Evolutionary conservation across 495 filamentous ascomycete species (phyloP).

Genomic region (Apiosordaria backusii): DNA sequence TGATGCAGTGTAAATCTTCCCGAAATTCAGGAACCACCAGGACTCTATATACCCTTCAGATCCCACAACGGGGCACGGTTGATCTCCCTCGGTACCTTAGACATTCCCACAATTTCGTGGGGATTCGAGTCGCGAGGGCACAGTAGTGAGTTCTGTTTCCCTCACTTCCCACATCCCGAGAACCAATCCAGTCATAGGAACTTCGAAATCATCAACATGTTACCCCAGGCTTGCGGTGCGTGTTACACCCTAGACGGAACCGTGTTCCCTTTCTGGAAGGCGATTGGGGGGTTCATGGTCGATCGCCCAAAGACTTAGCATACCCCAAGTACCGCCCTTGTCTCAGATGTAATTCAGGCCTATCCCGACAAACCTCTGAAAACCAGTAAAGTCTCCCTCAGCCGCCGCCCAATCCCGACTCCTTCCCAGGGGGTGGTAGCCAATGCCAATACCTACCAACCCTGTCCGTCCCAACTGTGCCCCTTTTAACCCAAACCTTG

Average conservation of each 20-base stretch:
- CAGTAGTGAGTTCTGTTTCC: not conserved
- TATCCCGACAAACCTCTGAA: not conserved
- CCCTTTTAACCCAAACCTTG: not conserved
- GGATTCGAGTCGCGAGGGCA: not conserved
- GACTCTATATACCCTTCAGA: not conserved
- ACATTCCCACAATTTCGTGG: not conserved
- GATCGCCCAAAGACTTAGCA: not conserved
- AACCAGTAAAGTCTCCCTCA: not conserved
- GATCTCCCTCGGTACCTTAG: not conserved
- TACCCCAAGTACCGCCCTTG: too few species aligned
- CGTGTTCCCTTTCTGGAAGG: slow-evolving; percentile 10
- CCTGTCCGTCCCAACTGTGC: too few species aligned
- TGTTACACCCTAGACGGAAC: not conserved
- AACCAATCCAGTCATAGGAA: not conserved
- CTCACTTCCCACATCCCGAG: not conserved
- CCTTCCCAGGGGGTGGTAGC: slow-evolving; percentile 10
- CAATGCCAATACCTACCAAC: not conserved
- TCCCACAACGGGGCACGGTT: not conserved
- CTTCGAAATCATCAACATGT: not conserved
- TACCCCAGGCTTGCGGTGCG: not conserved
- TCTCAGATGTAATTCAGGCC: not conserved
- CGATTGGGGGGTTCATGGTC: slow-evolving; percentile 2
- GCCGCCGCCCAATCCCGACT: slow-evolving; percentile 19
- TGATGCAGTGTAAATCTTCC: not conserved
- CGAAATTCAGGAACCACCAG: not conserved